Conservation (phyloP, 129 eudicot species). For the Tanacetum coccineum region DNA sequence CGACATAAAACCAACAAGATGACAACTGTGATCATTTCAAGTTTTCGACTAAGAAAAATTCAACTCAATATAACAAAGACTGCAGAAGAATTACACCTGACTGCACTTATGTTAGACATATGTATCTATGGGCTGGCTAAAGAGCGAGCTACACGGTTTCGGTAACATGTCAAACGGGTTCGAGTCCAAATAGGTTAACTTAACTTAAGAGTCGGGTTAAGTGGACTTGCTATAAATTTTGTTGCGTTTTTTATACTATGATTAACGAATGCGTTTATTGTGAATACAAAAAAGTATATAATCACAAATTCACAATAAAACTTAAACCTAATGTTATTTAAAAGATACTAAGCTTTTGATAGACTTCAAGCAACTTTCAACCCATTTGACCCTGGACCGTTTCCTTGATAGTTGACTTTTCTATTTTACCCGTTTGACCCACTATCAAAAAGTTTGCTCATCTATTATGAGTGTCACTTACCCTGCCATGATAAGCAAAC, state of each 20-base stretch:
- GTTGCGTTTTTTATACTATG: too few species aligned
- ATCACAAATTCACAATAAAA: background rate
- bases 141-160: too few species aligned
- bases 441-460: background rate
- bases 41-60: too few species aligned
- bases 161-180: too few species aligned
- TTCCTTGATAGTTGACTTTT: background rate
- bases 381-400: background rate
- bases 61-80: too few species aligned
- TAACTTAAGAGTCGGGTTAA: too few species aligned
- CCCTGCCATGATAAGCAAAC: slow-evolving; percentile 84
- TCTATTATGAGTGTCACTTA: slow-evolving; percentile 22
- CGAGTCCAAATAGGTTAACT: too few species aligned
- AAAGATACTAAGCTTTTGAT: background rate
- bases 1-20: background rate
- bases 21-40: slow-evolving; percentile 15
- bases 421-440: background rate
- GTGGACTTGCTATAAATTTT: too few species aligned
- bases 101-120: too few species aligned
- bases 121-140: too few species aligned
- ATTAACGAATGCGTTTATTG: background rate
- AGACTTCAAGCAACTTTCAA: background rate
- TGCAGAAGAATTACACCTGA: too few species aligned
- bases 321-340: background rate
- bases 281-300: background rate